Base-by-base conservation (phyloP, 345 rosid genomes). In the Hypericum androsaemum region DNA sequence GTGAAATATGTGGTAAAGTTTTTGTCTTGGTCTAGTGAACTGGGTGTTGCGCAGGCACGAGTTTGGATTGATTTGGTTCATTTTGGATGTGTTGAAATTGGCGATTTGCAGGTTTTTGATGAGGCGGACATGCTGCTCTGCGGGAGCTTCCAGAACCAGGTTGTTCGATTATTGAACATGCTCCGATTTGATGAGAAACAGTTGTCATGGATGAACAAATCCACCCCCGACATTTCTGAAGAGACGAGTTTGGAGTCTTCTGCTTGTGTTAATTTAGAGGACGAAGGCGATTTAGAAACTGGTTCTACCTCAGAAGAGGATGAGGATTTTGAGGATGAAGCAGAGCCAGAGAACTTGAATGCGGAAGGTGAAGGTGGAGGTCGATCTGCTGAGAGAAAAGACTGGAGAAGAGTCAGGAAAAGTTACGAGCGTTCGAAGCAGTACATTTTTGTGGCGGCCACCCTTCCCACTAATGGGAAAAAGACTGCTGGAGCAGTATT, bases 121-220 rank as follows among this genome's bases (percentile, higher is more conserved):
- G 98, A 90, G 74, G 98, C 96, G 28, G 98, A 88, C 65, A 82
- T 92, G 98, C 96, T 92, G 68, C 82, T 92, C 17, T 75, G 84
- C 13, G 95, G 96, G 53, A 72, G 95, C 67, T 90, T 90, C 63
- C 84, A 83, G n/a, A n/a, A n/a, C n/a, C n/a, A n/a, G n/a, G n/a
- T n/a, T n/a, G n/a, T n/a, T n/a, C n/a, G n/a, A n/a, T n/a, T n/a
- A n/a, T n/a, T n/a, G n/a, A n/a, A n/a, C n/a, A n/a, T n/a, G n/a
- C n/a, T n/a, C n/a, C n/a, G 73, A 84, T 83, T 74, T 41, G 89
- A 84, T 66, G 96, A 84, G 72, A 90, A 92, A 55, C 72, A 71
- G 46, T 70, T 78, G 53, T 84, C 88, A 70, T 83, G 56, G 53
- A 54, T 62, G 52, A 62, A 68, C 59, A 64, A 43, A 49, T 67